phyloP scores from a whole-genome alignment of 495 filamentous ascomycete species.

The Penicillium herquei region DNA sequence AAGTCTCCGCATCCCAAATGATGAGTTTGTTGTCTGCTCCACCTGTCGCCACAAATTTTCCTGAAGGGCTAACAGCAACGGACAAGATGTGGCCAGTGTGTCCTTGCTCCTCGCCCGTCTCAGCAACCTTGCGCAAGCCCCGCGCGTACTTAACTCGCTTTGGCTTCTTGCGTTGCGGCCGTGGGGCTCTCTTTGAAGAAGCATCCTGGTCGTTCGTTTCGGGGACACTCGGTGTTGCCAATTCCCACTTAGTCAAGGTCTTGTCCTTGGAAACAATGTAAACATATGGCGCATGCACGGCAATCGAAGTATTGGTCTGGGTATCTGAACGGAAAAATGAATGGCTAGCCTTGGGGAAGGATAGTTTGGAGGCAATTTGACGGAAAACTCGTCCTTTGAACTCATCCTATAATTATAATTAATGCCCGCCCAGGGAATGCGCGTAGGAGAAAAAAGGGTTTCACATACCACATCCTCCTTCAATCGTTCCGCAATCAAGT shows the following conservation, averaged over 20 bases:
- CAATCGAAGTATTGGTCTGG: conserved; percentile 75
- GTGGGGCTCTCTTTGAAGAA: conserved; percentile 60
- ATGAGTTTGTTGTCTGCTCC: conserved; percentile 78
- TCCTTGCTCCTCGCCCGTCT: conserved; percentile 64
- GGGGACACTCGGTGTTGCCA: conserved; percentile 44
- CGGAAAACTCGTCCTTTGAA: conserved; percentile 87
- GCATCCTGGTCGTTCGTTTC: conserved; percentile 43
- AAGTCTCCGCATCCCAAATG: conserved; percentile 76
- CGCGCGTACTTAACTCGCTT: conserved; percentile 64
- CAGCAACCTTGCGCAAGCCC: conserved; percentile 60
- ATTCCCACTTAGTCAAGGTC: conserved; percentile 81
- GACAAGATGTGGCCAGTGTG: conserved; percentile 75
- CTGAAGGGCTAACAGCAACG: conserved; percentile 82
- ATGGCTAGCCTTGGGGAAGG: conserved; percentile 59
- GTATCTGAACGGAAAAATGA: conserved; percentile 74
- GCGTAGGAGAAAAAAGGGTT: background rate
- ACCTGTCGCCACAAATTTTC: conserved; percentile 88
- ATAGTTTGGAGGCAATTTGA: conserved; percentile 66
- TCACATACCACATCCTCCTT: conserved; percentile 76
- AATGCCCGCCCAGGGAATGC: background rate
- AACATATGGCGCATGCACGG: conserved; percentile 70
- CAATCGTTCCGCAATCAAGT: conserved; percentile 84
- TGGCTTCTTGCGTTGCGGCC: conserved; percentile 67
- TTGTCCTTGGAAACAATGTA: conserved; percentile 89
- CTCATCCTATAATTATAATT: conserved; percentile 57